phyloP scores from a whole-genome alignment of 768 basidiomycete species.

The Scleroderma citrinum region DNA sequence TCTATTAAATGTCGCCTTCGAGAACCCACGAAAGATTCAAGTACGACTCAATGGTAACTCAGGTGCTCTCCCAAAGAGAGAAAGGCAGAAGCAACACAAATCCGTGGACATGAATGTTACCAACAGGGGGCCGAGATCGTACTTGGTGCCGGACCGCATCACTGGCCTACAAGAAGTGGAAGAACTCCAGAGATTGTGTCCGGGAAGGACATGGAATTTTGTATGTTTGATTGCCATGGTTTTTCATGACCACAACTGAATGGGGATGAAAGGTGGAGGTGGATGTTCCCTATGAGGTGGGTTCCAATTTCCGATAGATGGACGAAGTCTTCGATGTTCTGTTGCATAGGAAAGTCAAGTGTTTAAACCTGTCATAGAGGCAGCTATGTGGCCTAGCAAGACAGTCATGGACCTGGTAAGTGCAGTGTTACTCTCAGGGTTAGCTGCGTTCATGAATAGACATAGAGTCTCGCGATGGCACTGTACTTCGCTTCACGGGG shows the following conservation, averaged over 20 bases:
- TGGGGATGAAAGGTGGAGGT: conserved; percentile 70
- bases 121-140: conserved; percentile 29
- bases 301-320: conserved; percentile 3
- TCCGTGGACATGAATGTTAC: not conserved
- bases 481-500: conserved; percentile 91
- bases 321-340: conserved; percentile 3
- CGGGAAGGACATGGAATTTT: conserved; percentile 84
- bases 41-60: conserved; percentile 41
- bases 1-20: conserved; percentile 89
- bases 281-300: conserved; percentile 74
- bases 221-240: conserved; percentile 35
- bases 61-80: conserved; percentile 39
- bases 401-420: conserved; percentile 91
- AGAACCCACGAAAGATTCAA: conserved; percentile 80
- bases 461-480: conserved; percentile 84
- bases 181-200: conserved; percentile 73
- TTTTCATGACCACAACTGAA: not conserved
- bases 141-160: conserved; percentile 84
- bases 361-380: conserved; percentile 50
- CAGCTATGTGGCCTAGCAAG: conserved; percentile 69
- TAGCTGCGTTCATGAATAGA: conserved; percentile 2
- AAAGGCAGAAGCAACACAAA: conserved; percentile 30
- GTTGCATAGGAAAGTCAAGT: conserved; percentile 56
- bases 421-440: not conserved
- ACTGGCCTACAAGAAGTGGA: conserved; percentile 74